Evolutionary conservation across 257 asterid genomes (phyloP).

Genomic region (Knoxia roxburghii): DNA sequence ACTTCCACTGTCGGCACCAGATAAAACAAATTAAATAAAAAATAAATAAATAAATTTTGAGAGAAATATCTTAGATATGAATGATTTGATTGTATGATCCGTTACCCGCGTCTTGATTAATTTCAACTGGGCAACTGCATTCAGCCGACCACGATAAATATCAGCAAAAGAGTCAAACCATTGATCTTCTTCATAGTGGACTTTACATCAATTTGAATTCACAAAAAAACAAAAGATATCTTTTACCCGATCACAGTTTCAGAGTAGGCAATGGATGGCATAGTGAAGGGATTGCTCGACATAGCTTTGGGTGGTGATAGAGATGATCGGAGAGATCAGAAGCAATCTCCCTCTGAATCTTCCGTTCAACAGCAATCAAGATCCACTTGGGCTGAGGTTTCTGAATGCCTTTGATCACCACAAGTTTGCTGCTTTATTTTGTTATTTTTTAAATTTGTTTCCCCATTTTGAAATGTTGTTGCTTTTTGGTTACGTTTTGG

Average conservation of each 20-base stretch:
- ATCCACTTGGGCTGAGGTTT: conserved; percentile 84
- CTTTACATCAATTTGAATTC: too few species aligned
- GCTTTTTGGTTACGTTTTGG: neutral
- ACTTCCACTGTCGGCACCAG: too few species aligned
- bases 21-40: neutral
- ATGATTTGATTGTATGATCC: conserved; percentile 10
- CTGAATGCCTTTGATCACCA: neutral
- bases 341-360: conserved; percentile 4
- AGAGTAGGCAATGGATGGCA: conserved; percentile 45
- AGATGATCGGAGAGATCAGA: conserved; percentile 11
- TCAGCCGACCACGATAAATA: neutral
- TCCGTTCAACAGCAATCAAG: conserved; percentile 58
- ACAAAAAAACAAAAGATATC: too few species aligned
- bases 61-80: conserved; percentile 11
- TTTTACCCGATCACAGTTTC: neutral
- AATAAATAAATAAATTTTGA: neutral
- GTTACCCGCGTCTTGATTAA: neutral
- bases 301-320: conserved; percentile 46
- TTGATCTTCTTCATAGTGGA: too few species aligned
- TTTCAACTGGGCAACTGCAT: conserved; percentile 16
- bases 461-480: too few species aligned
- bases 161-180: neutral
- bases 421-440: neutral
- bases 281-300: conserved; percentile 50
- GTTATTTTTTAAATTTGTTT: neutral